Percentiles rank a stretch among this genome's conserved stretches.
phyloP scores from a whole-genome alignment of 257 asterid species.

The Lycium ferocissimum region DNA sequence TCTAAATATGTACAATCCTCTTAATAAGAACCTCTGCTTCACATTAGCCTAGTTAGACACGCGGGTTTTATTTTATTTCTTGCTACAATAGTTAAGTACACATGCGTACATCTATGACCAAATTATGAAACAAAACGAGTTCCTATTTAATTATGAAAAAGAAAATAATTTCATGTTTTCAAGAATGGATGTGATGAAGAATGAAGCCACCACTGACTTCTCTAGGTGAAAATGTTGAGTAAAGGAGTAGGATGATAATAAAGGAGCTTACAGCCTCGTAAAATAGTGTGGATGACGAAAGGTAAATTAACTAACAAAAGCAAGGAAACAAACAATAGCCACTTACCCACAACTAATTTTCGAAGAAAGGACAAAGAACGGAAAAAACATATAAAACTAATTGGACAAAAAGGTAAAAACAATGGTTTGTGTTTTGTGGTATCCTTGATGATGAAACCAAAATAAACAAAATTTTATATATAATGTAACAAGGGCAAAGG shows the following conservation, averaged over 20 bases:
- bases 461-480: background rate
- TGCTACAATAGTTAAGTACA: background rate
- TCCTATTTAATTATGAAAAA: background rate
- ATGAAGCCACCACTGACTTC: background rate
- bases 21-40: background rate
- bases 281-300: background rate
- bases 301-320: background rate
- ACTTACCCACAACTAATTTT: background rate
- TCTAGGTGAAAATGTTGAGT: slow-evolving; percentile 13
- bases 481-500: background rate
- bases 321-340: background rate
- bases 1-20: background rate
- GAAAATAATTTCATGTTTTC: background rate
- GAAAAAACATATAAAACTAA: background rate
- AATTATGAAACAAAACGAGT: background rate
- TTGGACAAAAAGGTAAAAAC: background rate
- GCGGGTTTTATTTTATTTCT: background rate
- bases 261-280: background rate
- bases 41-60: background rate
- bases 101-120: background rate
- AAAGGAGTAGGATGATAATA: background rate
- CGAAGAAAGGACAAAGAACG: background rate
- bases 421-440: background rate
- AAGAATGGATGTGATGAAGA: slow-evolving; percentile 12
- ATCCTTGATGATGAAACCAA: background rate